Evolutionary conservation across 495 filamentous ascomycete genomes (phyloP).

Genomic region (Aspergillus conjunctus): DNA sequence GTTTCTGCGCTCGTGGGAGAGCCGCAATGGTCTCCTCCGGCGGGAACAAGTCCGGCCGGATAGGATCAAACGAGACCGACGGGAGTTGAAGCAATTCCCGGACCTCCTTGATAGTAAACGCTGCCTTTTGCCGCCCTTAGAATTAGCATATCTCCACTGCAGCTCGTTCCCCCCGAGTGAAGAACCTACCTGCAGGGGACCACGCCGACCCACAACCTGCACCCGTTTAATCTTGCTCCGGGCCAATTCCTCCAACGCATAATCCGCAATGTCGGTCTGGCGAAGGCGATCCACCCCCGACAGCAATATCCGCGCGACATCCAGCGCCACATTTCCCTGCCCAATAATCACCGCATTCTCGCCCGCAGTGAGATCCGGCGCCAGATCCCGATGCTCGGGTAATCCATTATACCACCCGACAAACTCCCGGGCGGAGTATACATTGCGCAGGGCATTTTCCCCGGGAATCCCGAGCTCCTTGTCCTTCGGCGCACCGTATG

Average conservation of each 20-base stretch:
- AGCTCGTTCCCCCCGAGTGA: slow-evolving; percentile 72
- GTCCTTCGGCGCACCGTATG: slow-evolving; percentile 89
- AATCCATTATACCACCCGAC: slow-evolving; percentile 99
- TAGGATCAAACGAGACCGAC: slow-evolving; percentile 67
- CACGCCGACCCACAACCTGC: slow-evolving; percentile 80
- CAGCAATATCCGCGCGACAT: slow-evolving; percentile 87
- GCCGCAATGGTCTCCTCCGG: slow-evolving; percentile 53
- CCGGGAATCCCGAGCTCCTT: slow-evolving; percentile 75
- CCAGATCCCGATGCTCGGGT: slow-evolving; percentile 76
- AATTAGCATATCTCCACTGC: not conserved
- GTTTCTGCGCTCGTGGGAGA: slow-evolving; percentile 71
- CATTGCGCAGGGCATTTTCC: slow-evolving; percentile 68
- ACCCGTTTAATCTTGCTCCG: slow-evolving; percentile 79
- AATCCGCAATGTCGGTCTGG: slow-evolving; percentile 83
- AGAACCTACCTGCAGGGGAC: slow-evolving; percentile 72
- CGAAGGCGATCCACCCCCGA: slow-evolving; percentile 68
- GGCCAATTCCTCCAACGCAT: slow-evolving; percentile 72
- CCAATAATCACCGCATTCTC: slow-evolving; percentile 90
- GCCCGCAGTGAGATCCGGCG: slow-evolving; percentile 72
- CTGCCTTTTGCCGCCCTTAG: slow-evolving; percentile 52
- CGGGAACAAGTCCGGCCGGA: slow-evolving; percentile 66
- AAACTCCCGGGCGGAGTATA: slow-evolving; percentile 89
- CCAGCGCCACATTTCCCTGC: slow-evolving; percentile 93
- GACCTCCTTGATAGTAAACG: slow-evolving; percentile 93
- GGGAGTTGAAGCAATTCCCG: slow-evolving; percentile 84